These are phyloP conservation scores for Wickerhamomyces pijperi DNA, from an alignment of 805 yeast genomes.

Conservation along the genomic window DNA sequence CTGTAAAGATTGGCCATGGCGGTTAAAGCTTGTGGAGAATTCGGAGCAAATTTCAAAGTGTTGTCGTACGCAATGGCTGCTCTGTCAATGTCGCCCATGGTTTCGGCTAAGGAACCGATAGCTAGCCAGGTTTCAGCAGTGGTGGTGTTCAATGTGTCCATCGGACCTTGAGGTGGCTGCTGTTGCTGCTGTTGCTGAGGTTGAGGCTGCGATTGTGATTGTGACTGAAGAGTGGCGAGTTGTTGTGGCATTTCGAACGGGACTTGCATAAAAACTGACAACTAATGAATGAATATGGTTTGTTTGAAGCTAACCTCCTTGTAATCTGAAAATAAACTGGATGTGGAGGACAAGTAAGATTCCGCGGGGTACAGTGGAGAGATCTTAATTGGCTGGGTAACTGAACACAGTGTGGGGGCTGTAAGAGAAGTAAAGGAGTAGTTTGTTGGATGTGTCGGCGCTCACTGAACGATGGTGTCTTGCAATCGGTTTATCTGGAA, in stretches of 20 bases:
- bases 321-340: no score
- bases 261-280: no score
- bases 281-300: no score
- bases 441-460: no score
- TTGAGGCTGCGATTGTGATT: slow-evolving; percentile 1
- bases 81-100: slow-evolving; percentile 77
- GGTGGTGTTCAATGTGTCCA: slow-evolving; percentile 30
- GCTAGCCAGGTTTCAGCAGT: slow-evolving; percentile 84
- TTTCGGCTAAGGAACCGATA: slow-evolving; percentile 81
- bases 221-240: slow-evolving; percentile 1
- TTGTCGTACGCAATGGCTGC: slow-evolving; percentile 85
- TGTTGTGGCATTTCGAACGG: not conserved
- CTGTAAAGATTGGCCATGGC: slow-evolving; percentile 84
- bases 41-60: slow-evolving; percentile 77
- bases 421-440: no score
- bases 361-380: no score
- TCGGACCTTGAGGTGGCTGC: slow-evolving; percentile 22
- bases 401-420: no score
- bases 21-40: slow-evolving; percentile 74
- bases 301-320: no score
- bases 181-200: slow-evolving; percentile 1
- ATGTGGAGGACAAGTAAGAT: no score
- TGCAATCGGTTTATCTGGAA: no score
- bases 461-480: no score
- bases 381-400: no score